phyloP scores from a whole-genome alignment of 2,329 filamentous ascomycete species.

The Xylogone sp. region DNA sequence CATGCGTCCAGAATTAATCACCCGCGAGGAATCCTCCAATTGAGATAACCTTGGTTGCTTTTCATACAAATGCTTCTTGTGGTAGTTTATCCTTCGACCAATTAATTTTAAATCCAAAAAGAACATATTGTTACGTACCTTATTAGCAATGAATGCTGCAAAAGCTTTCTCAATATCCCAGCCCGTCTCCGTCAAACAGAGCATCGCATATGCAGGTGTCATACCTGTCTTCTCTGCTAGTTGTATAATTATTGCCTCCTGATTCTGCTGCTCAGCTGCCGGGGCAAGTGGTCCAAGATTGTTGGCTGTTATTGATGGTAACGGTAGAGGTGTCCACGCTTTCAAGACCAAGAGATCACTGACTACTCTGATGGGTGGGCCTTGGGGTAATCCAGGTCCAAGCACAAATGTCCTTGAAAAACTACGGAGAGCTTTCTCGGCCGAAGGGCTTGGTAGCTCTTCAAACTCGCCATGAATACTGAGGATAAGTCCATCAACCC shows the following conservation, averaged over 20 bases:
- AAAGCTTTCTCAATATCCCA: slow-evolving; percentile 80
- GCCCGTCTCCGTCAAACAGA: slow-evolving; percentile 74
- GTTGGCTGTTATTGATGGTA: slow-evolving; percentile 6
- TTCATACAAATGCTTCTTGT: slow-evolving; percentile 47
- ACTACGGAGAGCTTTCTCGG: slow-evolving; percentile 62
- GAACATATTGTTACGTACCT: slow-evolving; percentile 44
- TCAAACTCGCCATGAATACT: slow-evolving; percentile 82
- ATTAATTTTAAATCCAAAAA: slow-evolving; percentile 4
- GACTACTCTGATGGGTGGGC: slow-evolving; percentile 61
- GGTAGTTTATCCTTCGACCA: slow-evolving; percentile 40
- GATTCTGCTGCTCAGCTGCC: slow-evolving; percentile 31
- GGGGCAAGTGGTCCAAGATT: slow-evolving; percentile 8
- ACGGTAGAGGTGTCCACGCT: slow-evolving; percentile 53
- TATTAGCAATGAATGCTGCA: slow-evolving; percentile 70
- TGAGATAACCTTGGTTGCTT: too few relatives aligned
- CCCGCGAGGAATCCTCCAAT: too few relatives aligned
- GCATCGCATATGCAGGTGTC: slow-evolving; percentile 71
- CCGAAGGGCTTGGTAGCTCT: slow-evolving; percentile 58
- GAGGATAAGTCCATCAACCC: slow-evolving; percentile 75
- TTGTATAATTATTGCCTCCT: slow-evolving; percentile 70
- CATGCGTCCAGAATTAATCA: too few relatives aligned
- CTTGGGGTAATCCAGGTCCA: slow-evolving; percentile 66
- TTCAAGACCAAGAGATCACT: slow-evolving; percentile 76
- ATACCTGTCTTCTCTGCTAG: slow-evolving; percentile 76
- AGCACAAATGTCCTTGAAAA: slow-evolving; percentile 81